A percentile compares a stretch with the other conserved stretches of the same genome.
Evolutionary conservation across 495 filamentous ascomycete genomes (phyloP).

Genomic region (Hyphodiscus hymeniophilus): DNA sequence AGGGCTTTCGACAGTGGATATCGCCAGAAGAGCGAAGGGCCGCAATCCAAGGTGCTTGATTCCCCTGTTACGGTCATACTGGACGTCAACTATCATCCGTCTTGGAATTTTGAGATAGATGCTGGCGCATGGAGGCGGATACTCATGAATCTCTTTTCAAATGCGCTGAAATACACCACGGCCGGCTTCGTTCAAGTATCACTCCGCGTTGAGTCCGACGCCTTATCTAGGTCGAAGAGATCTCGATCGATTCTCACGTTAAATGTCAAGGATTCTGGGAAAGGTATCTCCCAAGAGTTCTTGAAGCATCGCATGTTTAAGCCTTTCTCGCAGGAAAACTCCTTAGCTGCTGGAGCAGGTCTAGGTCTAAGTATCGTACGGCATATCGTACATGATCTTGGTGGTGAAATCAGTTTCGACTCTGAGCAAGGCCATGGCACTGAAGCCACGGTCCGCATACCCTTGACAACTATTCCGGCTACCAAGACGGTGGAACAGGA

Average conservation of each 20-base stretch:
- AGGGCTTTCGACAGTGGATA: slow-evolving; percentile 6
- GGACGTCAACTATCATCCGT: slow-evolving; percentile 23
- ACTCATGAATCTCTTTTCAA: slow-evolving; percentile 39
- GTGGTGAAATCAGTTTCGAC: slow-evolving; percentile 50
- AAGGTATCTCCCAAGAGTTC: slow-evolving; percentile 61
- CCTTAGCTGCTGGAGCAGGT: slow-evolving; percentile 56
- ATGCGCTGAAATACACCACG: slow-evolving; percentile 34
- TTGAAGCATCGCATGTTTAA: slow-evolving; percentile 58
- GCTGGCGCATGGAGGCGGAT: slow-evolving; percentile 37
- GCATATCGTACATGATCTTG: slow-evolving; percentile 53
- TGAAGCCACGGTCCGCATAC: slow-evolving; percentile 45
- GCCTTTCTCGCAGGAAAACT: slow-evolving; percentile 66
- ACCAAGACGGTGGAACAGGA: not conserved
- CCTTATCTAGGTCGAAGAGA: not conserved
- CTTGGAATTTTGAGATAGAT: slow-evolving; percentile 30
- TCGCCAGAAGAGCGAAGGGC: not conserved
- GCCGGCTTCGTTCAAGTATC: slow-evolving; percentile 18
- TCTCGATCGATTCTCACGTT: slow-evolving; percentile 16
- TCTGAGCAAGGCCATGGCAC: slow-evolving; percentile 51
- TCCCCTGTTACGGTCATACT: slow-evolving; percentile 27
- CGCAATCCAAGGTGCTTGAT: slow-evolving; percentile 12
- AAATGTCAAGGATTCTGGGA: slow-evolving; percentile 25
- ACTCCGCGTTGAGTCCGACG: slow-evolving; percentile 11
- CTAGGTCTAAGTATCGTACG: slow-evolving; percentile 62
- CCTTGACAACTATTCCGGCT: slow-evolving; percentile 22